Evolutionary conservation across 2,329 filamentous ascomycete genomes (phyloP), one percentile per base, ranked within the genome.

Genomic region (Aureobasidium sp.): DNA sequence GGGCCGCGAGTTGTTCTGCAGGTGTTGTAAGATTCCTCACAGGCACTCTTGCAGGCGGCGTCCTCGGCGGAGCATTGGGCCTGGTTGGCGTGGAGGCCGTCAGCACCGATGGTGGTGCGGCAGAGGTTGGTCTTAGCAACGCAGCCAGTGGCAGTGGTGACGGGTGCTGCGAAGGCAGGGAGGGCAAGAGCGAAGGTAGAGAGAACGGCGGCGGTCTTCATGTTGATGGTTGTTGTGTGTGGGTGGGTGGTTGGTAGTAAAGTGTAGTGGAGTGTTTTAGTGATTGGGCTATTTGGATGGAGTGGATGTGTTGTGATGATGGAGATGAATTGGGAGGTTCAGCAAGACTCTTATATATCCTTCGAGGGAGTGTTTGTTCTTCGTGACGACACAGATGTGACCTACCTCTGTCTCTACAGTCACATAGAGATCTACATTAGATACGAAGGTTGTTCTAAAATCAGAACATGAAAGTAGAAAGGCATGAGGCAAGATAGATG

Each of bases 11-110:
- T 35, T 29, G 14, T 47, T 17, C 54, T 24, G 54, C 61, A 62
- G 27, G 44, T 39, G 45, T 62, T 56, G 37, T 64, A 59, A 19
- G 49, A 58, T 29, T 64, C 62, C 27, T 40, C 62, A 45, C 65
- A 67, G 33, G 61, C 24, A 24, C 64, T 47, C 27, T 40, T 56
- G 64, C 65, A 66, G 7, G 54, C 27, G n/a, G 48, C 56, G 44
- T 48, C 27, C n/a, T 60, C 56, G 29, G 56, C n/a, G 39, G 56
- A 37, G 56, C 56, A 60, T n/a, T 60, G 40, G n/a, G 42, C 42
- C 35, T 48, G 56, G 42, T 47, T 48, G 42, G 56, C 52, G 22
- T 39, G 44, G 33, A 44, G 52, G 12, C 52, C 52, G 22, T 11
- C 33, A 3, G 29, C 50, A 15, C 12, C 19, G 52, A 33, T 12